Evolutionary conservation across 371 early-diverging fungal species (phyloP), one percentile per base, ranked within the genome.

Genomic region (Batrachochytrium dendrobatidis): DNA sequence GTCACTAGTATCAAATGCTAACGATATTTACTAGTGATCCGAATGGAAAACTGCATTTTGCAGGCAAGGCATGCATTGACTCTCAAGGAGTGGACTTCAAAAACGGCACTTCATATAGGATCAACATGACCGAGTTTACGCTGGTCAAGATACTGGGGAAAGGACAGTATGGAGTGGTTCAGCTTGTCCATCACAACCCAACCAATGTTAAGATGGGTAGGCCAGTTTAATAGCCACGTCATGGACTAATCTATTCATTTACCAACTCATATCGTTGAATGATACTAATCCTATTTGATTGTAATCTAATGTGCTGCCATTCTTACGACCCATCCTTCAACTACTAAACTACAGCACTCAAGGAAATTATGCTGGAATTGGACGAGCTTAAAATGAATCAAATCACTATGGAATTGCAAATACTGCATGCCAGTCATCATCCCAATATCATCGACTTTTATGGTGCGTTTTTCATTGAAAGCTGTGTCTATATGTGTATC

Each of bases 401-500:
- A 69, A 92, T 94, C 59, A 67, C 91, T 55, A 94, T 92, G 93
- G 94, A 94, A 67, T 75, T 92, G 57, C 86, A 89, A 60, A 86
- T 94, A 33, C 78, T 95, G 34, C 91, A 93, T 75, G 86, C 88
- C 65, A 86, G 89, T 54, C 79, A 84, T 48, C 86, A 86, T 56
- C 86, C 88, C 25, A 90, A 85, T 64, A 95, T 95, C 73, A 91
- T 95, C 31, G 94, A 93, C 52, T 95, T 94, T 66, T 95, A 95
- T 74, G 96, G 96, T n/a, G 96, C 96, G 0, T 95, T 94, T 75
- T 92, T 93, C 64, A 85, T 90, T 59, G 94, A 94, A 66, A 86
- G 88, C n/a, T 90, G 90, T 68, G 94, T 94, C 0, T 95, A 92
- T 67, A 90, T 91, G 68, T 94, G 92, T 44, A 74, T 77, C 68